These are phyloP conservation scores for Dionaea muscipula DNA, from an alignment of 179 eudicot genomes.

Conservation along the genomic window DNA sequence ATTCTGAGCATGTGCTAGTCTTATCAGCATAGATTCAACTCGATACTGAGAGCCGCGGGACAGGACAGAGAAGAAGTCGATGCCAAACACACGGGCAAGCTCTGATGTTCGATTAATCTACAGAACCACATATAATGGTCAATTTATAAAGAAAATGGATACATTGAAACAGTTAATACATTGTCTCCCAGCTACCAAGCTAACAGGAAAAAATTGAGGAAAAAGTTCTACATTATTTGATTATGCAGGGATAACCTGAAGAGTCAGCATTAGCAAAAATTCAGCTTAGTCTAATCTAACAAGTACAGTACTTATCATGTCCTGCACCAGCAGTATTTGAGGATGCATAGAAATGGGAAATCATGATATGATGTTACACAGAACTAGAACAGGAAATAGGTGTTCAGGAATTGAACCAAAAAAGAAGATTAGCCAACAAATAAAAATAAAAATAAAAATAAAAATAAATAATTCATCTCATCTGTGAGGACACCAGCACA, in stretches of 20 bases:
- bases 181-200: too few relatives aligned
- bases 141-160: too few relatives aligned
- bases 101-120: conserved; percentile 90
- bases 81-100: conserved; percentile 95
- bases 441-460: too few relatives aligned
- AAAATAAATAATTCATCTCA: neutral
- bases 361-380: neutral
- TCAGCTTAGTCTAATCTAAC: too few relatives aligned
- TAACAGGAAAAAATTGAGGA: too few relatives aligned
- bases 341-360: neutral
- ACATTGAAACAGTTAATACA: too few relatives aligned
- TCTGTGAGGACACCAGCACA: neutral
- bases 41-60: conserved; percentile 98
- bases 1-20: conserved; percentile 83
- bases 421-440: neutral
- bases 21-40: conserved; percentile 89
- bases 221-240: too few relatives aligned
- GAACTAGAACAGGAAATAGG: too few relatives aligned
- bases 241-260: too few relatives aligned
- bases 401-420: neutral
- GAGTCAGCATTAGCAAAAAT: too few relatives aligned
- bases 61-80: conserved; percentile 90
- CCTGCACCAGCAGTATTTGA: neutral
- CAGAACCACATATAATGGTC: conserved; percentile 7
- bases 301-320: too few relatives aligned